phyloP scores from a whole-genome alignment of 352 stramenopile genomes.

The Phytophthora pluvialis region DNA sequence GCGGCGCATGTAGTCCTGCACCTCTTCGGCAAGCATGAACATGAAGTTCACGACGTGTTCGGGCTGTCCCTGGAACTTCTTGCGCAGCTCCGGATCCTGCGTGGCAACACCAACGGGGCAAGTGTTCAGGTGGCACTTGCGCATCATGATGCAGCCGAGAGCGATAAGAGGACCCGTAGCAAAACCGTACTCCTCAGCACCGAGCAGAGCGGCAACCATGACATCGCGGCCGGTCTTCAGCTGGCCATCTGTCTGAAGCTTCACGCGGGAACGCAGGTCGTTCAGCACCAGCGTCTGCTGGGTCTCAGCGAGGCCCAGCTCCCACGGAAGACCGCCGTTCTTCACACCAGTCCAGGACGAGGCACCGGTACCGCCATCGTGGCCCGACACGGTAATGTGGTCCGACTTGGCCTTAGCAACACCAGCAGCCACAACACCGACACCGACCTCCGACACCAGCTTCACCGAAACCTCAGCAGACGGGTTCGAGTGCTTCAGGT shows the following conservation, averaged over 20 bases:
- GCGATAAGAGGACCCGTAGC: constrained; percentile 94
- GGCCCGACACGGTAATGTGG: constrained; percentile 95
- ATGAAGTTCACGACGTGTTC: constrained; percentile 99
- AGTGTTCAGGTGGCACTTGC: constrained; percentile 97
- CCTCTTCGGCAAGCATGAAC: constrained; percentile 96
- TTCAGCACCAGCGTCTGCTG: constrained; percentile 98
- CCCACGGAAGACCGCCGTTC: constrained; percentile 94
- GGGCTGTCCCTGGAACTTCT: constrained; percentile 96
- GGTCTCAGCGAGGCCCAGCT: constrained; percentile 96
- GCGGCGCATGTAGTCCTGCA: constrained; percentile 77
- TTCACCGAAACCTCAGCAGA: constrained; percentile 95
- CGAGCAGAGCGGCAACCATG: constrained; percentile 94
- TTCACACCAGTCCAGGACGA: constrained; percentile 96
- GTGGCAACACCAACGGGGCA: constrained; percentile 98
- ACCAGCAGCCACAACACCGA: constrained; percentile 95
- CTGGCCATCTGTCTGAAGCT: constrained; percentile 96
- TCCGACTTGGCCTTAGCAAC: constrained; percentile 93
- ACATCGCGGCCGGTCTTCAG: constrained; percentile 95
- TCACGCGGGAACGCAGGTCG: constrained; percentile 92
- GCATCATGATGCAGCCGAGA: constrained; percentile 98
- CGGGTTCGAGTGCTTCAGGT: constrained; percentile 97
- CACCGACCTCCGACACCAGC: constrained; percentile 96
- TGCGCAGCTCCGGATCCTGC: constrained; percentile 95
- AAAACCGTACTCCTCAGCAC: constrained; percentile 97
- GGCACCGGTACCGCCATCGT: constrained; percentile 96